Percentiles rank a stretch among this genome's conserved stretches.
These are phyloP conservation scores for Physcomitrium patens DNA, from an alignment of 225 moss, liverwort and hornwort genomes.

Conservation along the genomic window DNA sequence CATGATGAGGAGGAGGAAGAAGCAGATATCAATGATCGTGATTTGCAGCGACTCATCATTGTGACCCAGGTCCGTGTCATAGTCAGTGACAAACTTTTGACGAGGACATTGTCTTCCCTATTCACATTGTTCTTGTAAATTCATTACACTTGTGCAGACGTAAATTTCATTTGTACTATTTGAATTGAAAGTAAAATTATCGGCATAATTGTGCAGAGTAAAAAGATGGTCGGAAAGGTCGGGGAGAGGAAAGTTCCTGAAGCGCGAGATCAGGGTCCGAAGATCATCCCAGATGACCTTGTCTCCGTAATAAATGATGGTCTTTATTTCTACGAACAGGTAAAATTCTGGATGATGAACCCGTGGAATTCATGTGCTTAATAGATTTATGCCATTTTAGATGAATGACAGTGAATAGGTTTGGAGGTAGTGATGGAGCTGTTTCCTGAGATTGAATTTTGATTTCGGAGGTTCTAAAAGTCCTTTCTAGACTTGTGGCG, in stretches of 20 bases:
- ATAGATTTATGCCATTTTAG: neutral
- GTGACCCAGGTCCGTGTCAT: constrained; percentile 82
- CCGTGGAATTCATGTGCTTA: neutral
- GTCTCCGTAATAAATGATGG: constrained; percentile 92
- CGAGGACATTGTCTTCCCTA: neutral
- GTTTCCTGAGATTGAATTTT: no score
- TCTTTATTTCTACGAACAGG: constrained; percentile 96
- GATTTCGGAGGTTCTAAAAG: no score
- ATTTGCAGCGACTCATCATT: constrained; percentile 93
- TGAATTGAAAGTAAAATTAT: constrained; percentile 5
- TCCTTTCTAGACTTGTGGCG: no score
- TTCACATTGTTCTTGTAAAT: neutral
- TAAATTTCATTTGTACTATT: neutral
- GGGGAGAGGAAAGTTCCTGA: constrained; percentile 86
- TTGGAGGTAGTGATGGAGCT: no score
- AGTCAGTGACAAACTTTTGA: neutral
- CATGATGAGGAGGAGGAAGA: constrained; percentile 88
- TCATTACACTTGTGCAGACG: neutral
- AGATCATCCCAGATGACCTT: constrained; percentile 89
- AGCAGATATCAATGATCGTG: constrained; percentile 88
- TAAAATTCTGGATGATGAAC: constrained; percentile 24
- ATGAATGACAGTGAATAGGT: no score
- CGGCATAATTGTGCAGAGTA: constrained; percentile 57
- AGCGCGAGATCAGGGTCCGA: constrained; percentile 86
- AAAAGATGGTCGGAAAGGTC: constrained; percentile 55